Conservation (phyloP, 140 eudicot species). For the Ambrosia hybrid region DNA sequence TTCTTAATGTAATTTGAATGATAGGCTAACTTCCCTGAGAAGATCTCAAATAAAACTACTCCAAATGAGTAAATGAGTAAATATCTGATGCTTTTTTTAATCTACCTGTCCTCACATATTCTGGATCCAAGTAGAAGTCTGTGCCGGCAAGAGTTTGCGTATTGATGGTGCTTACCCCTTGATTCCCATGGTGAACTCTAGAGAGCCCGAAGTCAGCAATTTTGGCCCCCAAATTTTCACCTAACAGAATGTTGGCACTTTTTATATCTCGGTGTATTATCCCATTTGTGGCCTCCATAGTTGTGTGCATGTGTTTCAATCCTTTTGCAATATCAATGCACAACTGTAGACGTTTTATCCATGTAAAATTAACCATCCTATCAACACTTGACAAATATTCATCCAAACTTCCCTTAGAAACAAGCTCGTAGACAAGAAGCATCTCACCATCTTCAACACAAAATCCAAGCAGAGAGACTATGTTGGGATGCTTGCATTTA, state of each 20-base stretch:
- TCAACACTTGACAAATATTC: not conserved
- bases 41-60: conserved; percentile 18
- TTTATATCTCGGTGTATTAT: conserved; percentile 18
- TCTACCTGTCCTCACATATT: not conserved
- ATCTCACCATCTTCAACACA: conserved; percentile 1
- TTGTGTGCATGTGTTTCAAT: not conserved
- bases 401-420: conserved; percentile 18
- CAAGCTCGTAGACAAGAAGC: conserved; percentile 9
- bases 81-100: conserved; percentile 5
- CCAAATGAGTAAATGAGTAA: conserved; percentile 15
- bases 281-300: not conserved
- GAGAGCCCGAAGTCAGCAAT: conserved; percentile 23
- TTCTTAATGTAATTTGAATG: not conserved
- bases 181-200: not conserved
- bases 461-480: conserved; percentile 11
- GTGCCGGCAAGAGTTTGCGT: conserved; percentile 6
- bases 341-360: conserved; percentile 4
- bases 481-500: conserved; percentile 5
- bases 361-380: not conserved
- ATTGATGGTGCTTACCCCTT: not conserved
- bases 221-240: conserved; percentile 9
- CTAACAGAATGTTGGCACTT: conserved; percentile 11
- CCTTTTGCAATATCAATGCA: conserved; percentile 16
- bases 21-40: conserved; percentile 19
- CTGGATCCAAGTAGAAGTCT: conserved; percentile 2